Percentiles rank a stretch among this genome's conserved stretches.
Evolutionary conservation across 2,329 filamentous ascomycete species (phyloP).

Genomic region (Bipolaris bicolor): DNA sequence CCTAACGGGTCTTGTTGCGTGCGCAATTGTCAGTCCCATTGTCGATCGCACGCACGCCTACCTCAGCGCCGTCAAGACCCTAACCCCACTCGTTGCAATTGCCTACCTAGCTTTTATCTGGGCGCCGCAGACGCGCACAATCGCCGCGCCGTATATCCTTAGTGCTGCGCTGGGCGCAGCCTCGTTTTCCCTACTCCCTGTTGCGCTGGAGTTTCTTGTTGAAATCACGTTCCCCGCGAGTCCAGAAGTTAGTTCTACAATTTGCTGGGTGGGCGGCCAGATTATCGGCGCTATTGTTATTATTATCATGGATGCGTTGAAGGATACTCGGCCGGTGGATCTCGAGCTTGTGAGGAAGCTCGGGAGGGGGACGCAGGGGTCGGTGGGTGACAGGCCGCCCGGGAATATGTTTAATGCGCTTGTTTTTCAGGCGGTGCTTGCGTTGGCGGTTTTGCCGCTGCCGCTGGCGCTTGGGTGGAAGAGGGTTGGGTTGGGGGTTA

Average conservation of each 20-base stretch:
- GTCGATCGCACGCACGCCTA: constrained; percentile 86
- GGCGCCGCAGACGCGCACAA: constrained; percentile 68
- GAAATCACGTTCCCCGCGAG: constrained; percentile 87
- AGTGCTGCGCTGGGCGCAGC: constrained; percentile 78
- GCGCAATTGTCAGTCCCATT: constrained; percentile 79
- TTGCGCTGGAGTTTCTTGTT: constrained; percentile 84
- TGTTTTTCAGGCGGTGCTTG: constrained; percentile 78
- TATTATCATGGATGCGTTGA: constrained; percentile 78
- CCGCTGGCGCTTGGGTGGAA: constrained; percentile 70
- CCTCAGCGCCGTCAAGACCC: constrained; percentile 71
- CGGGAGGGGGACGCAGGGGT: constrained; percentile 29
- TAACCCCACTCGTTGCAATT: constrained; percentile 76
- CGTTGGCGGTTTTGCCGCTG: constrained; percentile 67
- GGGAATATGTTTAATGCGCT: constrained; percentile 76
- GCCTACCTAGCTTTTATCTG: constrained; percentile 80
- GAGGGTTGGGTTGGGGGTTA: constrained; percentile 61
- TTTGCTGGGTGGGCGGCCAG: constrained; percentile 88
- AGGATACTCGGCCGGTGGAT: constrained; percentile 45
- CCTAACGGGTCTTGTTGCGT: constrained; percentile 78
- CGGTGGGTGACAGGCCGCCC: constrained; percentile 57
- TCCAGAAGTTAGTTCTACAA: constrained; percentile 81
- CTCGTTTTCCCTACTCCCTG: constrained; percentile 79
- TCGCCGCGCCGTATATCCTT: constrained; percentile 76
- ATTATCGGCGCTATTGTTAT: constrained; percentile 85
- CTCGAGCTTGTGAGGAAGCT: constrained; percentile 35